A percentile compares a stretch with the other conserved stretches of the same genome.
Conservation (phyloP, 352 stramenopile genomes). For the Lagenidium sp. region DNA sequence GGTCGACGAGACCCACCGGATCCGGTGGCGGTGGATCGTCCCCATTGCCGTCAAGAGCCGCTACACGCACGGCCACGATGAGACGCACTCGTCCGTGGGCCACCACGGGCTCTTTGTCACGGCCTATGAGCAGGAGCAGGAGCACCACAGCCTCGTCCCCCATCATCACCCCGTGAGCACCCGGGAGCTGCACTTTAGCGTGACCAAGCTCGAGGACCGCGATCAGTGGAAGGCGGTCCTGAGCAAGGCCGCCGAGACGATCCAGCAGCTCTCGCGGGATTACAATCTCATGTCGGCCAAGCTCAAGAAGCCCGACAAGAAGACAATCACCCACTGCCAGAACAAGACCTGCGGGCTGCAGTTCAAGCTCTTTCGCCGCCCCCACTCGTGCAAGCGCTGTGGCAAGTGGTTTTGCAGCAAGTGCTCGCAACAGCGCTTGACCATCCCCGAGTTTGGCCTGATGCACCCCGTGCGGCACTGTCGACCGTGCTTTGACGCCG, state of each 20-base stretch:
- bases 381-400: constrained; percentile 79
- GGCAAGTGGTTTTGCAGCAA: constrained; percentile 82
- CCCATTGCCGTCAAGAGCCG: constrained; percentile 57
- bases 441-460: constrained; percentile 73
- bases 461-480: constrained; percentile 76
- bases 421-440: constrained; percentile 69
- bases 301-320: constrained; percentile 82
- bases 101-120: constrained; percentile 80
- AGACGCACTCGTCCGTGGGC: constrained; percentile 71
- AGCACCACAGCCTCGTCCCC: constrained; percentile 13
- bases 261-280: constrained; percentile 59
- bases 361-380: constrained; percentile 80
- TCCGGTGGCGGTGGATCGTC: constrained; percentile 86
- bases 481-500: constrained; percentile 56
- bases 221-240: constrained; percentile 77
- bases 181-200: constrained; percentile 76
- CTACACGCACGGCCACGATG: constrained; percentile 81
- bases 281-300: constrained; percentile 53
- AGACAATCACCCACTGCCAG: constrained; percentile 71
- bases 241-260: constrained; percentile 35
- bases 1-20: constrained; percentile 68
- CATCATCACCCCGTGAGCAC: constrained; percentile 34
- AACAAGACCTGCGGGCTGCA: constrained; percentile 45
- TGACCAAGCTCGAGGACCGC: constrained; percentile 77
- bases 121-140: constrained; percentile 67